A percentile compares a stretch with the other conserved stretches of the same genome.
phyloP scores from a whole-genome alignment of 768 basidiomycete genomes.

The Boletus huronensis region DNA sequence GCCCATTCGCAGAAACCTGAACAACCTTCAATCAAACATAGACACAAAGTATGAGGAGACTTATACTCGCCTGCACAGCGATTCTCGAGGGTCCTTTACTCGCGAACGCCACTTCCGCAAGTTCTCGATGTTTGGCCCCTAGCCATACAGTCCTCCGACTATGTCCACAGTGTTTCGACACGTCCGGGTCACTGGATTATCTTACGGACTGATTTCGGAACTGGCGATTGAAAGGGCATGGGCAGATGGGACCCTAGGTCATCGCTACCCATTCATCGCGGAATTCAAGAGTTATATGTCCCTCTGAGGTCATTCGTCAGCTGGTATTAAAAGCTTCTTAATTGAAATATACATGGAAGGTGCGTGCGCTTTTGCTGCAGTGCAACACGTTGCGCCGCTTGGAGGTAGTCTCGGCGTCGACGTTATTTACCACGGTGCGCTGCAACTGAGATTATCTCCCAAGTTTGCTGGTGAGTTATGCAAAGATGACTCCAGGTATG shows the following conservation, averaged over 20 bases:
- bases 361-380: background rate
- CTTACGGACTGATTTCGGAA: background rate
- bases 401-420: background rate
- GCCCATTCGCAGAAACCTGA: background rate
- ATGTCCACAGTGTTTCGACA: background rate
- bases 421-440: background rate
- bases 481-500: background rate
- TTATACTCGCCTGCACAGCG: conserved; percentile 8
- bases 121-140: background rate
- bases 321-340: background rate
- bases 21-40: background rate
- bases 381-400: background rate
- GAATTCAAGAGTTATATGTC: background rate
- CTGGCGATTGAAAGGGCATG: background rate
- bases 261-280: background rate
- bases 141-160: background rate
- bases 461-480: background rate
- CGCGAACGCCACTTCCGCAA: conserved; percentile 3
- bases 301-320: background rate
- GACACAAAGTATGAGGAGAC: background rate
- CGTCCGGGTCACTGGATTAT: background rate
- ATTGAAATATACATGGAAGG: background rate
- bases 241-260: background rate
- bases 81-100: background rate
- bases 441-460: background rate